A percentile compares a stretch with the other conserved stretches of the same genome.
Conservation (phyloP, 129 eudicot species). For the Helianthus annuus region DNA sequence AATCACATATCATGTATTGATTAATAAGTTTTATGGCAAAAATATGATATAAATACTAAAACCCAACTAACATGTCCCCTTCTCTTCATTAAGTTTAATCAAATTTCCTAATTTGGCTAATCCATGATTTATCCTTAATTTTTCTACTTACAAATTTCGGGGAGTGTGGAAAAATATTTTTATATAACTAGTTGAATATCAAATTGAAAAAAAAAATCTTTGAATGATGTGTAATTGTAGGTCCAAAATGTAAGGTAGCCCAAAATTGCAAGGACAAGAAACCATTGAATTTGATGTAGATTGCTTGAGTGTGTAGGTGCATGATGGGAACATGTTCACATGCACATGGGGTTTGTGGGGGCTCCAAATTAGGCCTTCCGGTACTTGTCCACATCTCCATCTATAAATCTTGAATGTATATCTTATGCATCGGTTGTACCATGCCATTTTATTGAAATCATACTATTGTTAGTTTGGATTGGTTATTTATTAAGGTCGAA, state of each 20-base stretch:
- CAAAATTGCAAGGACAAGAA: constrained; percentile 41
- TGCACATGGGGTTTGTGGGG: constrained; percentile 65
- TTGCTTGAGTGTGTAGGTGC: constrained; percentile 51
- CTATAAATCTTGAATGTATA: constrained; percentile 24
- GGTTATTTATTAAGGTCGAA: constrained; percentile 13
- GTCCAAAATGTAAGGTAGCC: constrained; percentile 49
- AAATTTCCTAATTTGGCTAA: constrained; percentile 14
- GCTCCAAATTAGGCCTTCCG: constrained; percentile 55
- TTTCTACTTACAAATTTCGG: constrained; percentile 16
- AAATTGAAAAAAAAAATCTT: constrained; percentile 17
- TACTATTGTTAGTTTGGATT: not conserved
- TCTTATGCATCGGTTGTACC: constrained; percentile 13
- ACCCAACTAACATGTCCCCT: constrained; percentile 15
- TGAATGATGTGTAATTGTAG: constrained; percentile 34
- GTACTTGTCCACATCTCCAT: constrained; percentile 67
- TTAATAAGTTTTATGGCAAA: constrained; percentile 11
- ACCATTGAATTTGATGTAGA: constrained; percentile 48
- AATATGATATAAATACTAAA: constrained; percentile 23
- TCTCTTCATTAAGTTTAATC: constrained; percentile 24
- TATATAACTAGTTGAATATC: not conserved
- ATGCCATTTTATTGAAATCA: constrained; percentile 11
- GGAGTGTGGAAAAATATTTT: constrained; percentile 4
- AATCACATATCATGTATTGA: not conserved
- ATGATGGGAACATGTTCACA: constrained; percentile 52
- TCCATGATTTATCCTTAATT: constrained; percentile 20